Base-by-base conservation (phyloP, 352 stramenopile species). In the Pythium myriotylum region DNA sequence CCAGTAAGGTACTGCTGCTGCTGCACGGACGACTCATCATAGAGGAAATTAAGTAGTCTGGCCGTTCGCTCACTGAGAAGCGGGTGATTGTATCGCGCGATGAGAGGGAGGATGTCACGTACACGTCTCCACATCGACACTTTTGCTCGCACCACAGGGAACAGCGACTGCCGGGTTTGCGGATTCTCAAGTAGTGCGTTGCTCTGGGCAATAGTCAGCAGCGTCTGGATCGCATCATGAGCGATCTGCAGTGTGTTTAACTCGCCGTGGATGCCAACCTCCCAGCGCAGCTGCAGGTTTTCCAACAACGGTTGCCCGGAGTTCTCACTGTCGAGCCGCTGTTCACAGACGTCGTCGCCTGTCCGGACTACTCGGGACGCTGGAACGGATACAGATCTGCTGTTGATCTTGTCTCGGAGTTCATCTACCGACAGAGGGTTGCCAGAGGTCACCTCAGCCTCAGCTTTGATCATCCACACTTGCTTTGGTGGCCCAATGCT, bases 271-370 rank as follows among this genome's bases (percentile, higher is more conserved):
- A 94, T 81, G 0, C 64, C 78, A 10, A 93, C 54, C 66, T 95
- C 81, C 86, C 86, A 95, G 5, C 85, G 82, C 16, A 95, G 65
- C 58, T 95, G 86, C 23, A 77, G 58, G 8, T 85, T 86, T n/a
- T 90, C 72, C 63, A 89, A 77, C 39, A 91, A 32, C 20, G 20
- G 60, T 13, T 50, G 19, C 22, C 43, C 19, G 4, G 20, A 27
- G 6, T 2, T 13, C 12, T 17, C 23, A 50, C 39, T 14, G 12
- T 27, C 19, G n/a, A 20, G 9, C 45, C 13, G n/a, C 49, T 41
- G 35, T 24, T 61, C 49, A 22, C 57, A 66, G 12, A 66, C 64
- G 20, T 55, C 24, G 26, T 72, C 65, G 3, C 26, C n/a, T 16
- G 32, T 13, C 2, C 65, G 48, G 35, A 60, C 33, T 9, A 72